Conservation (phyloP, 225 moss, liverwort and hornwort species). For the Takakia lepidozioides region DNA sequence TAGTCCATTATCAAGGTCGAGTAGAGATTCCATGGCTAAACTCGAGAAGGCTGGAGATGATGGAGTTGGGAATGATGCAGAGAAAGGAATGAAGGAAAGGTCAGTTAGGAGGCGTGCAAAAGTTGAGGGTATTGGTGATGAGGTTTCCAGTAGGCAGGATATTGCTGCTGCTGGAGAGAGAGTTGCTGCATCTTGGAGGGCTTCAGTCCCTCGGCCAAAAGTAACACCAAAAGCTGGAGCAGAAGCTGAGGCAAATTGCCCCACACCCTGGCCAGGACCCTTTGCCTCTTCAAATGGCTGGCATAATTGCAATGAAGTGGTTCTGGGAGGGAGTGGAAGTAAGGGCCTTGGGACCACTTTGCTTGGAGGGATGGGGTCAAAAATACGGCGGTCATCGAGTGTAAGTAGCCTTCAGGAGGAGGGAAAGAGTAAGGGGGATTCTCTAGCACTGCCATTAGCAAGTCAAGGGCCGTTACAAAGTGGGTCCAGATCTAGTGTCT, state of each 20-base stretch:
- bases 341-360: conserved; percentile 63
- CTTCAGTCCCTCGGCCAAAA: conserved; percentile 53
- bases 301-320: conserved; percentile 43
- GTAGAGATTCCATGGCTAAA: conserved; percentile 30
- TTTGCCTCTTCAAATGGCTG: conserved; percentile 37
- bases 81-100: conserved; percentile 50
- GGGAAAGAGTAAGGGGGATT: conserved; percentile 12
- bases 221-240: no score
- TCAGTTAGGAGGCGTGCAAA: conserved; percentile 75
- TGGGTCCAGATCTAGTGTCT: conserved; percentile 63
- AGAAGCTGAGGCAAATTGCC: conserved; percentile 5
- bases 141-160: conserved; percentile 16
- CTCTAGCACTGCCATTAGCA: conserved; percentile 20
- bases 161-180: conserved; percentile 39
- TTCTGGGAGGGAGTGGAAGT: conserved; percentile 39
- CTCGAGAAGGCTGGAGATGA: conserved; percentile 25
- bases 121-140: conserved; percentile 46
- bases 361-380: conserved; percentile 59
- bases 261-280: conserved; percentile 12
- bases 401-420: conserved; percentile 46
- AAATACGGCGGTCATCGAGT: conserved; percentile 68
- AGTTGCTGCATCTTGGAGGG: conserved; percentile 41
- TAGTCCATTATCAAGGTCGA: conserved; percentile 34
- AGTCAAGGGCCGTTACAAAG: conserved; percentile 35
- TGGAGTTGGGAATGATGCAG: conserved; percentile 35